Percentiles rank a stretch among this genome's conserved stretches.
Evolutionary conservation across 2,329 filamentous ascomycete species (phyloP).

Genomic region (Sporothrix inflata): DNA sequence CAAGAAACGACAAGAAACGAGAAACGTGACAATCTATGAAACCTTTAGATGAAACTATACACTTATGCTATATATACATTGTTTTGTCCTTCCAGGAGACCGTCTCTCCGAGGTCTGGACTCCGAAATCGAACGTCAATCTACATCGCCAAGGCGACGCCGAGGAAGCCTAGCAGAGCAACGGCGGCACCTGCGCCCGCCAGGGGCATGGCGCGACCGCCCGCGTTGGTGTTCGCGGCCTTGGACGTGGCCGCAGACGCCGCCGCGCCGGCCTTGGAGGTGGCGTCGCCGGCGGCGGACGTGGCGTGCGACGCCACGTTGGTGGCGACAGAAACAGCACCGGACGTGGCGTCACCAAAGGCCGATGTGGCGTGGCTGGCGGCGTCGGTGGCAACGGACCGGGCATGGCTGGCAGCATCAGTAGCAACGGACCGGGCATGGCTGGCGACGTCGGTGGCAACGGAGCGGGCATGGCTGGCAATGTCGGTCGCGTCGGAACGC

Average conservation of each 20-base stretch:
- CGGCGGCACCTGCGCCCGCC: not conserved
- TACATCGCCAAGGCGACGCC: not conserved
- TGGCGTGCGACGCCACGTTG: not conserved
- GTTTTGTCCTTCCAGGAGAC: not conserved
- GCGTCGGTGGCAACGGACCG: not conserved
- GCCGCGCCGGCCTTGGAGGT: too few species aligned
- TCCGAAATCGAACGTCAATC: too few species aligned
- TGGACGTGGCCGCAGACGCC: not conserved
- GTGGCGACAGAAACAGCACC: not conserved
- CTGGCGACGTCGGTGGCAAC: not conserved
- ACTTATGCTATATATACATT: not conserved
- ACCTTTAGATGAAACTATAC: too few species aligned
- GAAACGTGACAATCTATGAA: too few species aligned
- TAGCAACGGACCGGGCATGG: not conserved
- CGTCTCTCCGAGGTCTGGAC: too few species aligned
- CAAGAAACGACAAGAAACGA: too few species aligned
- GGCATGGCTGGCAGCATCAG: not conserved
- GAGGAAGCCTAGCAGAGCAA: not conserved
- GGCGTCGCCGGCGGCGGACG: not conserved
- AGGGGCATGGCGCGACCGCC: not conserved
- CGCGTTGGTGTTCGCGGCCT: not conserved
- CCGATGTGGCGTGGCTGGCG: not conserved
- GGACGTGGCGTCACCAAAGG: not conserved
- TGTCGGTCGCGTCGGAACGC: too few species aligned
- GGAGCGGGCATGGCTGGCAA: too few species aligned